phyloP scores from a whole-genome alignment of 805 yeast species.

The Candida verbasci region DNA sequence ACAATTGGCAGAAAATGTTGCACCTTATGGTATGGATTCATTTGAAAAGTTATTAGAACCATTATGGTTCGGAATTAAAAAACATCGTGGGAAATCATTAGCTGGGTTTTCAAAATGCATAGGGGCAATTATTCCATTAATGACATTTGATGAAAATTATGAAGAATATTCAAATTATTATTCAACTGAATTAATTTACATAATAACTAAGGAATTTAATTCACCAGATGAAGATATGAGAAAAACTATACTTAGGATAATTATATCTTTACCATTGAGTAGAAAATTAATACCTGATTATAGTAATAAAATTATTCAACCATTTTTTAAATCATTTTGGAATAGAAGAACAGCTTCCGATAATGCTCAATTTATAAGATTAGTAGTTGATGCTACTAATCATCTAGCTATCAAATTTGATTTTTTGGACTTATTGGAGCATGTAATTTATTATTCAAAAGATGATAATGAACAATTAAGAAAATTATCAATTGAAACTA shows the following conservation, averaged over 20 bases:
- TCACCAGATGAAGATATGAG: slow-evolving; percentile 72
- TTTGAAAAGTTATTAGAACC: slow-evolving; percentile 74
- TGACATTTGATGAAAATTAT: slow-evolving; percentile 51
- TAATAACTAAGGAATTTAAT: slow-evolving; percentile 65
- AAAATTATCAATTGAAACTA: slow-evolving; percentile 70
- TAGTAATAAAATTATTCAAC: slow-evolving; percentile 48
- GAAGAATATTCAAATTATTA: slow-evolving; percentile 76
- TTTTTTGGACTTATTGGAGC: slow-evolving; percentile 52
- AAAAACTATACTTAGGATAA: slow-evolving; percentile 61
- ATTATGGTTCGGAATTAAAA: slow-evolving; percentile 72
- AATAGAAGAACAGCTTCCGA: slow-evolving; percentile 75
- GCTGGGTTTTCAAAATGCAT: slow-evolving; percentile 75
- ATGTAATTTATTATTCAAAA: slow-evolving; percentile 55
- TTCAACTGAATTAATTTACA: slow-evolving; percentile 65
- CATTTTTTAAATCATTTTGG: slow-evolving; percentile 76
- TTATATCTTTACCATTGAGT: slow-evolving; percentile 62
- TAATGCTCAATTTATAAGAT: slow-evolving; percentile 42
- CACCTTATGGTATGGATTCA: slow-evolving; percentile 87
- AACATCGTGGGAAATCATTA: slow-evolving; percentile 72
- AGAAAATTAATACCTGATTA: slow-evolving; percentile 52
- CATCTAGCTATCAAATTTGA: slow-evolving; percentile 68
- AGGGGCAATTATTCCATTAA: slow-evolving; percentile 77
- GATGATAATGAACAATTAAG: slow-evolving; percentile 83
- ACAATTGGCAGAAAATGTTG: slow-evolving; percentile 72
- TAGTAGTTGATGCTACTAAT: slow-evolving; percentile 70